Base-by-base conservation (phyloP, 108 stramenopile species). In the Aurantiochytrium sp. region DNA sequence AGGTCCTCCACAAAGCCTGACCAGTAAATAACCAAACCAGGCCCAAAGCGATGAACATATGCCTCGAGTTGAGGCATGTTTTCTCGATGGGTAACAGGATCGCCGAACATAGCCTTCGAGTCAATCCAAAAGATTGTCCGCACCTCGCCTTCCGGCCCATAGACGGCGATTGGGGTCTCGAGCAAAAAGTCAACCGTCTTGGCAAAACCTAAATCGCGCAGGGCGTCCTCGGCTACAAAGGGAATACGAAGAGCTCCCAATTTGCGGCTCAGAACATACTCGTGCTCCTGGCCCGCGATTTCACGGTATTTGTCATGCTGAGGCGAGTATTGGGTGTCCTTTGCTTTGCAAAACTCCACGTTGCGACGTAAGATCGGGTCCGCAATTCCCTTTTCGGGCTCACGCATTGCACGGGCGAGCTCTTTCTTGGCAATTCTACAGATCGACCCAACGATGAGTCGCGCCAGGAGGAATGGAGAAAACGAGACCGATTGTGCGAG, bases 81-180 rank as follows among this genome's bases (percentile, higher is more conserved):
- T 14, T 88, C 88, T 49, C 28, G 12, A 44, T 87, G 88, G 6
- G 90, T 90, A 3, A 19, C 43, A 14, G 53, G 21, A 76, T 90
- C 90, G 14, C 87, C 90, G 64, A 90, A 90, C 90, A 90, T 90
- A 8, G 90, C 90, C 42, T 90, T 90, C 5, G 72, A 73, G 29
- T 90, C 90, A 5, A 90, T 88, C 90, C 90, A 90, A 5, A 72
- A 57, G 35, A 90, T 51, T 8, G 88, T 72, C 6, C 76, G 76
- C 28, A 53, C 14, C 19, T 53, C 51, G 49, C 76, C 76, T 12
- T 83, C 51, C 10, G 76, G 76, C n/a, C 76, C 76, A 47, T 53
- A 12, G 18, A 83, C 76, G 51, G 49, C 76, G 16, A 83, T 53
- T 10, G 76, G 76, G 43, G 51, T 53, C 23, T 47, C 51, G 12